phyloP scores from a whole-genome alignment of 148 eudicot species.

The Dysphania ambrosioides region DNA sequence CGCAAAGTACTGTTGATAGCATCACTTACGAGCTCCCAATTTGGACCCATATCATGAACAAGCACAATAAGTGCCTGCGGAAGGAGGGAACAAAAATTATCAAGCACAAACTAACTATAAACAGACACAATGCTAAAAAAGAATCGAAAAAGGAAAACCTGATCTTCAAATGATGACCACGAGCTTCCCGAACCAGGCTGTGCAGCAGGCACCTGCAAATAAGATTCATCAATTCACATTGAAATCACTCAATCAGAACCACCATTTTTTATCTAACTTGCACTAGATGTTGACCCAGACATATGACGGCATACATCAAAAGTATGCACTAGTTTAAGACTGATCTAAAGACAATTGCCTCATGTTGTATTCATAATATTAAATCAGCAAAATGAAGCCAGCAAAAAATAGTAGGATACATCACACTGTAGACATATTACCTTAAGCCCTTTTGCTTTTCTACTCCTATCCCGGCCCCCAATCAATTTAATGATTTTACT shows the following conservation, averaged over 20 bases:
- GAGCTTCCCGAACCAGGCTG: slow-evolving; percentile 69
- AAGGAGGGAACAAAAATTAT: slow-evolving; percentile 13
- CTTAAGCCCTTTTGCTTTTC: slow-evolving; percentile 66
- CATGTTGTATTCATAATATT: background rate
- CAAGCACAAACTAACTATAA: slow-evolving; percentile 20
- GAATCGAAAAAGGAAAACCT: slow-evolving; percentile 39
- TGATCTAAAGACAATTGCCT: background rate
- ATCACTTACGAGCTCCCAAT: slow-evolving; percentile 97
- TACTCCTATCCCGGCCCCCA: slow-evolving; percentile 68
- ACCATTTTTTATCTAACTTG: background rate
- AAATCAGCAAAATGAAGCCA: background rate
- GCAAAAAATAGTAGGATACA: too few species aligned
- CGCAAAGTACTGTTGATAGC: slow-evolving; percentile 78
- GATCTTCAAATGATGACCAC: slow-evolving; percentile 90
- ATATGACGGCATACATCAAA: background rate
- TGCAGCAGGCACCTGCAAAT: slow-evolving; percentile 55
- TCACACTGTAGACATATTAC: slow-evolving; percentile 32
- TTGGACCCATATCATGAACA: slow-evolving; percentile 97
- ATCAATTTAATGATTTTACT: slow-evolving; percentile 71
- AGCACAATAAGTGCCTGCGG: slow-evolving; percentile 93
- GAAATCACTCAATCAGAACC: slow-evolving; percentile 5
- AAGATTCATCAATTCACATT: slow-evolving; percentile 20
- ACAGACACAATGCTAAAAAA: background rate
- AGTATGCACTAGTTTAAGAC: background rate
- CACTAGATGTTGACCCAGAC: background rate